Percentiles rank a stretch among this genome's conserved stretches.
Evolutionary conservation across 306 rosid genomes (phyloP).

Genomic region (Bauhinia variegata): DNA sequence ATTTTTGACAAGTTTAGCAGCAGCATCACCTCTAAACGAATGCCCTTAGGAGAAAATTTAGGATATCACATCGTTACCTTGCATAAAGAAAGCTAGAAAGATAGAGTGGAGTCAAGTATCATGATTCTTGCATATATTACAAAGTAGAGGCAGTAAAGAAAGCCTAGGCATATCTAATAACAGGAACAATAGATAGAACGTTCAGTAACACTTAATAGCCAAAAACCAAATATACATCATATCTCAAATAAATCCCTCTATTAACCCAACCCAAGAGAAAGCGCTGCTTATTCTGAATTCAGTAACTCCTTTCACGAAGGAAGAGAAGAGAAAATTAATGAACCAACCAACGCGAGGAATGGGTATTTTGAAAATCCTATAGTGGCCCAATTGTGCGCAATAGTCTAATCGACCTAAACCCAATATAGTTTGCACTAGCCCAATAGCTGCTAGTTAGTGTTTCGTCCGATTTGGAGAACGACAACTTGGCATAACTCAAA

Average conservation of each 20-base stretch:
- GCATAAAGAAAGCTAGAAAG: conserved; percentile 39
- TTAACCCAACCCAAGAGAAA: too few species aligned
- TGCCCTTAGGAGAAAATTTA: conserved; percentile 22
- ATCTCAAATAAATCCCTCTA: too few species aligned
- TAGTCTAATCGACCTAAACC: too few species aligned
- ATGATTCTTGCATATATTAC: conserved; percentile 3
- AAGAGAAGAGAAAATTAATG: too few species aligned
- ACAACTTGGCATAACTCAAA: not conserved
- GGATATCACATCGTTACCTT: conserved; percentile 37
- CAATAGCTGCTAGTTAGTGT: conserved; percentile 15
- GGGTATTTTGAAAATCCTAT: too few species aligned
- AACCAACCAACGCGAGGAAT: too few species aligned
- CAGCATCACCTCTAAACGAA: conserved; percentile 22
- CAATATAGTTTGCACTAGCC: too few species aligned
- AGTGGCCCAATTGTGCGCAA: too few species aligned
- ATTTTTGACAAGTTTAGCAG: not conserved
- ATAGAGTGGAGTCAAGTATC: conserved; percentile 33
- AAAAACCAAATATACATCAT: not conserved
- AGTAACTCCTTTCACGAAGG: too few species aligned
- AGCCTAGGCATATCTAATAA: conserved; percentile 10
- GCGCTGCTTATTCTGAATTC: too few species aligned
- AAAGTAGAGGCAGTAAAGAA: conserved; percentile 8
- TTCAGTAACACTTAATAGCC: conserved; percentile 12
- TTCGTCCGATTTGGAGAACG: conserved; percentile 42
- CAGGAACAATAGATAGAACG: conserved; percentile 10